Evolutionary conservation across 1,284 basidiomycete genomes (phyloP).

Genomic region (Stereum hirsutum): DNA sequence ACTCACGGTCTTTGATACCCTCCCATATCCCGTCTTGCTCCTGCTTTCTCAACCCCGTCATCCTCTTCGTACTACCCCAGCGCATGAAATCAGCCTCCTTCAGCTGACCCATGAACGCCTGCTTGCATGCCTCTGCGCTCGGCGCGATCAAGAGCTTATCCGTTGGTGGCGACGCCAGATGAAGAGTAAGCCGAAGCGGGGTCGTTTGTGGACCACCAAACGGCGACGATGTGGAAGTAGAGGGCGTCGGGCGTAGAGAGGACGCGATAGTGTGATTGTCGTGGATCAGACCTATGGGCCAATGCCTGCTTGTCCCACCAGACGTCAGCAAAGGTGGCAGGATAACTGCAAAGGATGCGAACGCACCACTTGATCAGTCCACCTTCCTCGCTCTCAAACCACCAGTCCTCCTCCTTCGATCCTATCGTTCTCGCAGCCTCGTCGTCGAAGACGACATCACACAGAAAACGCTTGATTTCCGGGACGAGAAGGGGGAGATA

Average conservation of each 20-base stretch:
- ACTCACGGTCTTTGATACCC: conserved; percentile 81
- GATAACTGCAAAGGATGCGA: background rate
- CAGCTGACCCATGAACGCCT: conserved; percentile 86
- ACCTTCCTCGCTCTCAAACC: conserved; percentile 83
- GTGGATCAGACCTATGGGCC: conserved; percentile 89
- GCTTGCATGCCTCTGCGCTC: conserved; percentile 75
- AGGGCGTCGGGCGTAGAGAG: conserved; percentile 35
- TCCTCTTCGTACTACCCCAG: conserved; percentile 90
- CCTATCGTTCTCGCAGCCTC: conserved; percentile 56
- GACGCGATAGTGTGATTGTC: conserved; percentile 53
- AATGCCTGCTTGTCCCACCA: conserved; percentile 64
- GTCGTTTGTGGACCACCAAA: conserved; percentile 35
- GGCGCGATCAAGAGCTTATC: conserved; percentile 80
- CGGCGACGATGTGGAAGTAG: conserved; percentile 31
- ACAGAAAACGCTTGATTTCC: conserved; percentile 77
- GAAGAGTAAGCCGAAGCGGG: conserved; percentile 74
- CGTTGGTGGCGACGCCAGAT: conserved; percentile 76
- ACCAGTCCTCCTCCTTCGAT: conserved; percentile 87
- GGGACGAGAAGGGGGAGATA: conserved; percentile 88
- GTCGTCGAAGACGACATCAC: conserved; percentile 86
- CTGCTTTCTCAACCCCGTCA: conserved; percentile 78
- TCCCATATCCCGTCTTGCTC: conserved; percentile 96
- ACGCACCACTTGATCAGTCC: conserved; percentile 75
- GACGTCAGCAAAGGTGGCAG: conserved; percentile 1
- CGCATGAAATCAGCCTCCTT: conserved; percentile 94